These are phyloP conservation scores for Nepenthes alata DNA, from an alignment of 179 eudicot species.

Conservation along the genomic window DNA sequence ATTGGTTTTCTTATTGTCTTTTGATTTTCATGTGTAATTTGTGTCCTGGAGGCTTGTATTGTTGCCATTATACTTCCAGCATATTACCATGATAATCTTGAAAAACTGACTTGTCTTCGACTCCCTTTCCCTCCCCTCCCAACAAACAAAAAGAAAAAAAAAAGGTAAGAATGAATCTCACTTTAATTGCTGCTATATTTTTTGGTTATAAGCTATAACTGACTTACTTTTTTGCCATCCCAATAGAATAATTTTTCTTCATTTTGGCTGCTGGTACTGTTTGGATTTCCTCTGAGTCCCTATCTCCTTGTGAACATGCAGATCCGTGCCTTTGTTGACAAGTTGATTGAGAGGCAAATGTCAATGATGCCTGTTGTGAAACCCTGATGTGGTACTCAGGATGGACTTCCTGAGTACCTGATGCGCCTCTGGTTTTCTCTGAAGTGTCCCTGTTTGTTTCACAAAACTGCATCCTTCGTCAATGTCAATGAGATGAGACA, in stretches of 20 bases:
- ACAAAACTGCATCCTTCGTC: not conserved
- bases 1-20: not conserved
- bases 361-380: constrained; percentile 41
- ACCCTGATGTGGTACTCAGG: constrained; percentile 19
- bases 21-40: not conserved
- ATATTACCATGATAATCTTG: too few species aligned
- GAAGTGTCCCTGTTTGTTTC: not conserved
- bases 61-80: too few species aligned
- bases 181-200: too few species aligned
- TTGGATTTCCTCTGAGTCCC: not conserved
- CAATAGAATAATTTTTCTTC: too few species aligned
- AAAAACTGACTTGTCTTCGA: too few species aligned
- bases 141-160: too few species aligned
- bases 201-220: too few species aligned
- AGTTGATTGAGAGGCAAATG: constrained; percentile 82
- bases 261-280: too few species aligned
- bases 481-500: not conserved
- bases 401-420: not conserved
- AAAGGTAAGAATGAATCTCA: too few species aligned
- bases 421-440: not conserved
- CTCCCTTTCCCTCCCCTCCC: too few species aligned
- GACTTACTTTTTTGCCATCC: too few species aligned
- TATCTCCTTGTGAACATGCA: constrained; percentile 20
- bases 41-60: not conserved
- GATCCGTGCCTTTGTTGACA: constrained; percentile 97